These are phyloP conservation scores for Candida dendrica DNA, from an alignment of 805 yeast species.

Conservation along the genomic window DNA sequence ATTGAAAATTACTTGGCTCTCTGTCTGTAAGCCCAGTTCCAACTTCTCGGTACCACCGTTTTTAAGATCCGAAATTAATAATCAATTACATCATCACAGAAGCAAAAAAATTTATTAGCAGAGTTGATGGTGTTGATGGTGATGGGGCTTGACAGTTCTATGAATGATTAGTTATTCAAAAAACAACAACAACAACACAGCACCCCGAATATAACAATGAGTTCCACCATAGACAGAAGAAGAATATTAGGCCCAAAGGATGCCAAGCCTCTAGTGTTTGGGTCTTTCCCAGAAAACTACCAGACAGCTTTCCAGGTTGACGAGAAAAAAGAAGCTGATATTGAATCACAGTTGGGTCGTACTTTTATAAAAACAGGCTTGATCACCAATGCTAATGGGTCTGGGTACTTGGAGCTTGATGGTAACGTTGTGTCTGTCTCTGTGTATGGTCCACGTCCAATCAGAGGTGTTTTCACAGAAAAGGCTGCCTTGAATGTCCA, in stretches of 20 bases:
- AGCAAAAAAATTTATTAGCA: too few species aligned
- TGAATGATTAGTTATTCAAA: too few species aligned
- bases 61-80: too few species aligned
- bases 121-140: too few species aligned
- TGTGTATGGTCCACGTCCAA: conserved; percentile 87
- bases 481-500: conserved; percentile 58
- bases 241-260: conserved; percentile 78
- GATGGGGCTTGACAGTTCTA: too few species aligned
- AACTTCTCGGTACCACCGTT: too few species aligned
- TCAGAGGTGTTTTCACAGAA: conserved; percentile 62
- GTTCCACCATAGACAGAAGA: conserved; percentile 53
- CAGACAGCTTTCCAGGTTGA: conserved; percentile 6
- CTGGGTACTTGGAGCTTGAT: conserved; percentile 68
- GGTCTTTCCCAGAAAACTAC: conserved; percentile 13
- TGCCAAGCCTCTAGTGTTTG: conserved; percentile 45
- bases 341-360: conserved; percentile 23
- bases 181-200: too few species aligned
- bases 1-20: too few species aligned
- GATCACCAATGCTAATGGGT: conserved; percentile 71
- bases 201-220: conserved; percentile 2
- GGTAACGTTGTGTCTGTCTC: conserved; percentile 43
- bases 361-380: conserved; percentile 59
- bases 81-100: too few species aligned
- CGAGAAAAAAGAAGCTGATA: conserved; percentile 13
- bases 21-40: too few species aligned